Percentiles rank a stretch among this genome's conserved stretches.
Conservation (phyloP, 768 basidiomycete species). For the Cystofilobasidium ferigula region DNA sequence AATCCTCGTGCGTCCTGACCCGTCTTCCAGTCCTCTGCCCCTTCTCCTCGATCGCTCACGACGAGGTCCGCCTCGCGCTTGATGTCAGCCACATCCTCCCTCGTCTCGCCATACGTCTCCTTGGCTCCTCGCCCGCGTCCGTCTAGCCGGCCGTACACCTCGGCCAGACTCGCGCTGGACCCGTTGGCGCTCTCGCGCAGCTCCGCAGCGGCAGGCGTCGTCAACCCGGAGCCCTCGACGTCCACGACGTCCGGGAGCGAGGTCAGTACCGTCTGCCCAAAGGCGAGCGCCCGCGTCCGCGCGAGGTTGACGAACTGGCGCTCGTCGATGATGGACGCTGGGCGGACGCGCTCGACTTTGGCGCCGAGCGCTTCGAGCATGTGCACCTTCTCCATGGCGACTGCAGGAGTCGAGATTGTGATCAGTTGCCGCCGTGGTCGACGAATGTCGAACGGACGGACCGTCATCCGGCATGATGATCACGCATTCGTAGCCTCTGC, state of each 20-base stretch:
- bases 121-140: not conserved
- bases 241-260: slow-evolving; percentile 14
- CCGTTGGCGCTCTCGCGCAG: not conserved
- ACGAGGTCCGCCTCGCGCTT: slow-evolving; percentile 18
- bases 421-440: too few species aligned
- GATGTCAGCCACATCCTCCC: not conserved
- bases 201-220: not conserved
- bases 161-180: not conserved
- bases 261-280: slow-evolving; percentile 46
- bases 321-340: slow-evolving; percentile 91
- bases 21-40: slow-evolving; percentile 18
- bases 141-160: not conserved
- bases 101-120: not conserved
- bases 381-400: slow-evolving; percentile 81
- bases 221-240: not conserved
- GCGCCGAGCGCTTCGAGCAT: slow-evolving; percentile 75
- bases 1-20: slow-evolving; percentile 20
- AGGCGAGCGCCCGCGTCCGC: slow-evolving; percentile 60
- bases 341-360: slow-evolving; percentile 72
- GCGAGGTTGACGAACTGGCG: slow-evolving; percentile 78
- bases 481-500: slow-evolving; percentile 76
- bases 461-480: slow-evolving; percentile 81
- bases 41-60: slow-evolving; percentile 15
- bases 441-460: too few species aligned
- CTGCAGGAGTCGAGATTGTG: slow-evolving; percentile 15